Evolutionary conservation across 225 moss, liverwort and hornwort species (phyloP).

Genomic region (Sphagnum tenellum): DNA sequence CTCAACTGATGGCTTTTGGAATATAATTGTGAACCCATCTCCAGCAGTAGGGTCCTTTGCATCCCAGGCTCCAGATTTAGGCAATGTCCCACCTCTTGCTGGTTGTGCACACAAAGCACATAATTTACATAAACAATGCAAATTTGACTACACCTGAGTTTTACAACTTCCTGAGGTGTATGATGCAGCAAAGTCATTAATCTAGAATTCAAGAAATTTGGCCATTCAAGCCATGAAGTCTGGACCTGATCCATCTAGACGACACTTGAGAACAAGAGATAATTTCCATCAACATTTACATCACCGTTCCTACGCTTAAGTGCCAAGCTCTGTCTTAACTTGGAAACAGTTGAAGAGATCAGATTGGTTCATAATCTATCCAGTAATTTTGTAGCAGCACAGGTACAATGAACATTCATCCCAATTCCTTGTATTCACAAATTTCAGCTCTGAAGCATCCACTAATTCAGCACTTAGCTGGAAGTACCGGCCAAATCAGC

Average conservation of each 20-base stretch:
- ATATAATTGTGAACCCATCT: too few relatives aligned
- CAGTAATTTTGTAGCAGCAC: not conserved
- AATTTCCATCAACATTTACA: too few relatives aligned
- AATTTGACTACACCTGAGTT: slow-evolving; percentile 5
- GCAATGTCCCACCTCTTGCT: slow-evolving; percentile 52
- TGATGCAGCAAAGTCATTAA: not conserved
- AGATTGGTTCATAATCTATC: not conserved
- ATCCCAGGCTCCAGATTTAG: slow-evolving; percentile 58
- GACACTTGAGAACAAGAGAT: too few relatives aligned
- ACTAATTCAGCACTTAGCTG: too few relatives aligned
- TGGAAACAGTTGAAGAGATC: not conserved
- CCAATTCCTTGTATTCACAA: not conserved
- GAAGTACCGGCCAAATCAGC: too few relatives aligned
- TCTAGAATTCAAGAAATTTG: not conserved
- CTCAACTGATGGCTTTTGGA: slow-evolving; percentile 42
- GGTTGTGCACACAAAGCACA: slow-evolving; percentile 12
- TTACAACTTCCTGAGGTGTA: not conserved
- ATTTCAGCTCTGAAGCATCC: too few relatives aligned
- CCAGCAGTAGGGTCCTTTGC: slow-evolving; percentile 52
- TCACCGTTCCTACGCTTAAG: too few relatives aligned
- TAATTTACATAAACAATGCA: not conserved
- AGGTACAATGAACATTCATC: not conserved
- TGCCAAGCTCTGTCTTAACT: not conserved
- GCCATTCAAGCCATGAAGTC: too few relatives aligned
- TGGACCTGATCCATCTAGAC: too few relatives aligned